These are phyloP conservation scores for Metarhizium rileyi DNA, from an alignment of 2,329 filamentous ascomycete genomes.

Conservation along the genomic window DNA sequence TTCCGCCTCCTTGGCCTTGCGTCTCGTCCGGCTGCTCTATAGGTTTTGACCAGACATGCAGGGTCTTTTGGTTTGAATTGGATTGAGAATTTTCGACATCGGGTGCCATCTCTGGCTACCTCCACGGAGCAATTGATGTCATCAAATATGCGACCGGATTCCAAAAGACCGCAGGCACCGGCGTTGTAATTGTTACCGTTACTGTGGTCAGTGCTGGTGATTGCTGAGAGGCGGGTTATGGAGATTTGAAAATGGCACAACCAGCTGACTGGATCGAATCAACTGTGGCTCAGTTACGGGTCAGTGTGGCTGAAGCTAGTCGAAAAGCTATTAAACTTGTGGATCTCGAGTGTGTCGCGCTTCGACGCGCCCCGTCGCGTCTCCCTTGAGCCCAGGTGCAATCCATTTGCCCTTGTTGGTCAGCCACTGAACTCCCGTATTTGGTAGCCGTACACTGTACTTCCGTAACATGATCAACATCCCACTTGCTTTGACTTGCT, in stretches of 20 bases:
- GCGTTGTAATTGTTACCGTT: not conserved
- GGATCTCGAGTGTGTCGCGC: conserved; percentile 18
- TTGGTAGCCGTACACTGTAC: not conserved
- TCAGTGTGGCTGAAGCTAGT: conserved; percentile 10
- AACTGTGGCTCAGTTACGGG: not conserved
- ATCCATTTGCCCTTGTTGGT: not conserved
- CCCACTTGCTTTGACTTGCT: not conserved
- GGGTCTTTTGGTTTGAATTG: conserved; percentile 19
- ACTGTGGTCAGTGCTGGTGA: not conserved
- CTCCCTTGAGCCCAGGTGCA: conserved; percentile 11
- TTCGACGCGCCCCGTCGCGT: conserved; percentile 24
- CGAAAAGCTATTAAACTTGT: conserved; percentile 23
- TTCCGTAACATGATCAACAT: not conserved
- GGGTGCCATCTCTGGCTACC: conserved; percentile 27
- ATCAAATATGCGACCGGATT: conserved; percentile 1
- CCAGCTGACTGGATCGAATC: not conserved
- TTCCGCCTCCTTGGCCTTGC: conserved; percentile 9
- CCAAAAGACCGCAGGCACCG: not conserved
- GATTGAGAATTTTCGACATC: conserved; percentile 17
- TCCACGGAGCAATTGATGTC: conserved; percentile 7
- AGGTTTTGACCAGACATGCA: conserved; percentile 28
- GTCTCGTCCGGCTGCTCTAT: conserved; percentile 16
- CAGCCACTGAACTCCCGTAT: not conserved
- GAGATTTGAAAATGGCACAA: not conserved
- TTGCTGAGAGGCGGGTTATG: no score